Percentiles rank a stretch among this genome's conserved stretches.
phyloP scores from a whole-genome alignment of 192 early-diverging fungal genomes.

The Coemansia sp. region DNA sequence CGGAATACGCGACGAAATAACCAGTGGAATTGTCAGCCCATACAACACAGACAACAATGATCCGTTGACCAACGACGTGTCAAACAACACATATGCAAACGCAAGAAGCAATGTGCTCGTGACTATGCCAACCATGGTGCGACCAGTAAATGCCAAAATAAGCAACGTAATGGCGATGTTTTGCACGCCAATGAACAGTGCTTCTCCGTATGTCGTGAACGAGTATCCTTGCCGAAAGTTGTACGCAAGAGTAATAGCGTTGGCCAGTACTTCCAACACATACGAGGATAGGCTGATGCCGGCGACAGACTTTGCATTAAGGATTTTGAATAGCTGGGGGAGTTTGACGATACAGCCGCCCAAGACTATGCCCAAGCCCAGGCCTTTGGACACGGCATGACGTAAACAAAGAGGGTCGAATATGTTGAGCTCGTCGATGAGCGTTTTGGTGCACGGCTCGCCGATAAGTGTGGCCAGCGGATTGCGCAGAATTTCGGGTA shows the following conservation, averaged over 20 bases:
- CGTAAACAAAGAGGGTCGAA: constrained; percentile 73
- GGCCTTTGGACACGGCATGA: constrained; percentile 80
- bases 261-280: constrained; percentile 79
- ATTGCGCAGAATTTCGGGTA: constrained; percentile 62
- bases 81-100: constrained; percentile 58
- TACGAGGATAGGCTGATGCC: constrained; percentile 80
- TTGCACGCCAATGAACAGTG: constrained; percentile 78
- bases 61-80: constrained; percentile 42
- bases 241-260: constrained; percentile 78
- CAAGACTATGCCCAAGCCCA: constrained; percentile 91
- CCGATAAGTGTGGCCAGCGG: constrained; percentile 74
- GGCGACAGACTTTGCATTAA: constrained; percentile 62
- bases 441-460: constrained; percentile 70
- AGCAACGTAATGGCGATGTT: constrained; percentile 75
- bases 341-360: constrained; percentile 91
- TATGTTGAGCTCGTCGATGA: constrained; percentile 71
- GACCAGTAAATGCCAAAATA: constrained; percentile 60
- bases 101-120: constrained; percentile 38
- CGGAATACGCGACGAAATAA: constrained; percentile 78
- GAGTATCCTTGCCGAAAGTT: constrained; percentile 80
- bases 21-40: constrained; percentile 72
- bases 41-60: constrained; percentile 65
- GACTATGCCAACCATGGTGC: constrained; percentile 27
- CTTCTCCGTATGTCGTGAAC: constrained; percentile 88
- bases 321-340: constrained; percentile 93